These are phyloP conservation scores for Stellera chamaejasme DNA, from an alignment of 345 rosid genomes.

Conservation along the genomic window DNA sequence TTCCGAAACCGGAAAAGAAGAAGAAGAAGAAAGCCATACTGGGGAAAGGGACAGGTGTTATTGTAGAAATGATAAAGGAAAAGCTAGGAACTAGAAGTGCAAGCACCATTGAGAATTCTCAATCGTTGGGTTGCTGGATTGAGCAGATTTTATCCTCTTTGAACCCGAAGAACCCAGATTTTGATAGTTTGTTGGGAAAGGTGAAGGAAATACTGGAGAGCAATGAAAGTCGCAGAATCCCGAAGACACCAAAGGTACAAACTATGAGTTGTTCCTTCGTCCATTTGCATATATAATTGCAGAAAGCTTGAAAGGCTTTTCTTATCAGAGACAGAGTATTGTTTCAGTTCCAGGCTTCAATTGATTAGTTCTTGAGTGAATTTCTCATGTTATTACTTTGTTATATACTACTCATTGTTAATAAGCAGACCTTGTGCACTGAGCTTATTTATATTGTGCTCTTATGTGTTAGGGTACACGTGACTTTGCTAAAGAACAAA, in stretches of 20 bases:
- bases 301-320: too few relatives aligned
- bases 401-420: neutral
- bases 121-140: slow-evolving; percentile 31
- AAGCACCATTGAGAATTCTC: slow-evolving; percentile 20
- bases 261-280: neutral
- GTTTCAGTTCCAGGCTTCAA: neutral
- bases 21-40: slow-evolving; percentile 57
- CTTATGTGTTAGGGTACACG: slow-evolving; percentile 60
- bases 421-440: neutral
- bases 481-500: slow-evolving; percentile 87
- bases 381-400: neutral
- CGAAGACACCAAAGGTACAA: slow-evolving; percentile 87
- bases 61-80: slow-evolving; percentile 63
- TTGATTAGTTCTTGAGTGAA: neutral
- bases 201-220: slow-evolving; percentile 77
- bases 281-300: neutral
- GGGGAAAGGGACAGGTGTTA: slow-evolving; percentile 65
- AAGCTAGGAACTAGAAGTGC: slow-evolving; percentile 29
- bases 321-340: too few relatives aligned
- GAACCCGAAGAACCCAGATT: slow-evolving; percentile 36
- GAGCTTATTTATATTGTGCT: slow-evolving; percentile 3
- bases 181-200: slow-evolving; percentile 41
- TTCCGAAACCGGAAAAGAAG: slow-evolving; percentile 37
- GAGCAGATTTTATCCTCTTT: slow-evolving; percentile 35
- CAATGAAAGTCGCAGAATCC: slow-evolving; percentile 83